Evolutionary conservation across 192 early-diverging fungal genomes (phyloP).

Genomic region (Gonapodya prolifera): DNA sequence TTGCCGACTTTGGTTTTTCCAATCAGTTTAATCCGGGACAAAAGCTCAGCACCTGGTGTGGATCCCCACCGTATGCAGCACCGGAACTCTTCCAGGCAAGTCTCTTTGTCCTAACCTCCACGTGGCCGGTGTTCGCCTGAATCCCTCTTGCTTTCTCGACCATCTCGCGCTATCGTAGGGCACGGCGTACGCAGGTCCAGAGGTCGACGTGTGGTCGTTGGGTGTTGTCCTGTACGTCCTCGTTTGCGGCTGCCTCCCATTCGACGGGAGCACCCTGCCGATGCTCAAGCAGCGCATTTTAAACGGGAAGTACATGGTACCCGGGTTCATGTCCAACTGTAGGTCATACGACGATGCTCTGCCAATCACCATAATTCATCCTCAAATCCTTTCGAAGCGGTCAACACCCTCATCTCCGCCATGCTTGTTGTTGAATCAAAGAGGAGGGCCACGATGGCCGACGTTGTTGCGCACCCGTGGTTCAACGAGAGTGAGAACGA

Average conservation of each 20-base stretch:
- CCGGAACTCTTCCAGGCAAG: background rate
- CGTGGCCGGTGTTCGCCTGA: background rate
- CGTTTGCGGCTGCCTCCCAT: constrained; percentile 53
- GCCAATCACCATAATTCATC: too few relatives aligned
- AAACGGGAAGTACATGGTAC: background rate
- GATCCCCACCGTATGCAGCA: constrained; percentile 34
- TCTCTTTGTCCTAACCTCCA: background rate
- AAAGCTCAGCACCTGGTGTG: constrained; percentile 47
- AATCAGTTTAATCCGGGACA: constrained; percentile 47
- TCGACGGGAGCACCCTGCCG: constrained; percentile 14
- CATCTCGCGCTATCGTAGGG: constrained; percentile 37
- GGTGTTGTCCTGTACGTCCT: constrained; percentile 85
- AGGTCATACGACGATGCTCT: background rate
- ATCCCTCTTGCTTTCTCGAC: background rate
- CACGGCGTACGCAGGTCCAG: constrained; percentile 81
- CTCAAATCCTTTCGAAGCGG: too few relatives aligned
- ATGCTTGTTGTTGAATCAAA: constrained; percentile 8
- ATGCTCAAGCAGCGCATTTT: background rate
- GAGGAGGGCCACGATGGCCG: constrained; percentile 4
- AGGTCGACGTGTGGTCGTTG: constrained; percentile 92
- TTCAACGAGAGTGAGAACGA: constrained; percentile 38
- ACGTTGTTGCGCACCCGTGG: constrained; percentile 15
- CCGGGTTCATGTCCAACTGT: background rate
- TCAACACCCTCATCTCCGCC: constrained; percentile 1
- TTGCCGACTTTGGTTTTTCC: constrained; percentile 51